Evolutionary conservation across 371 early-diverging fungal genomes (phyloP).

Genomic region (Cokeromyces recurvatus): DNA sequence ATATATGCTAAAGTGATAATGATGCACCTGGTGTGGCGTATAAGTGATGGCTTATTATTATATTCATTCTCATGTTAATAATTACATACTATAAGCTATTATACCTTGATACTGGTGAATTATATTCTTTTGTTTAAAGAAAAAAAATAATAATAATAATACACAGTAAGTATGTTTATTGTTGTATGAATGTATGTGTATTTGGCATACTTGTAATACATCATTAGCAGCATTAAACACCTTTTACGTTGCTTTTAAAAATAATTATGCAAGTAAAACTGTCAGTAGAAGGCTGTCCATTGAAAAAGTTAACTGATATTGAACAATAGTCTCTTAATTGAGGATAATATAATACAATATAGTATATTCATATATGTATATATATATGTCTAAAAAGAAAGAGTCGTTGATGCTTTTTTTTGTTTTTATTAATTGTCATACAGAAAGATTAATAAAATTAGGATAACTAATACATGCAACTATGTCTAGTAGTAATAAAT

Average conservation of each 20-base stretch:
- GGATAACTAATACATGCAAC: too few relatives aligned
- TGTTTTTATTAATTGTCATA: too few relatives aligned
- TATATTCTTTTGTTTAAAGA: constrained; percentile 23
- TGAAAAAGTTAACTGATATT: constrained; percentile 30
- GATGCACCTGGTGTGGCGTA: constrained; percentile 39
- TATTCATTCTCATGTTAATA: neutral
- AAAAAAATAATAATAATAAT: constrained; percentile 18
- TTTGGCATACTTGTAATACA: constrained; percentile 23
- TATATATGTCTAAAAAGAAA: too few relatives aligned
- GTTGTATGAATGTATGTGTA: neutral
- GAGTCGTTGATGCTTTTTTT: too few relatives aligned
- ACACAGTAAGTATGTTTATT: neutral
- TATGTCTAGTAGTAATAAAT: too few relatives aligned
- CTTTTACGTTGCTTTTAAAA: constrained; percentile 17
- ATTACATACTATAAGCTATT: neutral
- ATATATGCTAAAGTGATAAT: constrained; percentile 22
- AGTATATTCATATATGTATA: too few relatives aligned
- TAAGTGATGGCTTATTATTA: constrained; percentile 15
- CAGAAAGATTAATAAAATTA: too few relatives aligned
- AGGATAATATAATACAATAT: too few relatives aligned
- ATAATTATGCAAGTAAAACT: constrained; percentile 19
- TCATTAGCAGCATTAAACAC: constrained; percentile 18
- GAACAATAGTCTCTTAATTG: too few relatives aligned
- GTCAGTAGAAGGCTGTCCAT: constrained; percentile 31
- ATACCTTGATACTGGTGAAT: constrained; percentile 16